Evolutionary conservation across 208 protist genomes (phyloP), one percentile per base, ranked within the genome.

Genomic region (Crithidia brevicula): DNA sequence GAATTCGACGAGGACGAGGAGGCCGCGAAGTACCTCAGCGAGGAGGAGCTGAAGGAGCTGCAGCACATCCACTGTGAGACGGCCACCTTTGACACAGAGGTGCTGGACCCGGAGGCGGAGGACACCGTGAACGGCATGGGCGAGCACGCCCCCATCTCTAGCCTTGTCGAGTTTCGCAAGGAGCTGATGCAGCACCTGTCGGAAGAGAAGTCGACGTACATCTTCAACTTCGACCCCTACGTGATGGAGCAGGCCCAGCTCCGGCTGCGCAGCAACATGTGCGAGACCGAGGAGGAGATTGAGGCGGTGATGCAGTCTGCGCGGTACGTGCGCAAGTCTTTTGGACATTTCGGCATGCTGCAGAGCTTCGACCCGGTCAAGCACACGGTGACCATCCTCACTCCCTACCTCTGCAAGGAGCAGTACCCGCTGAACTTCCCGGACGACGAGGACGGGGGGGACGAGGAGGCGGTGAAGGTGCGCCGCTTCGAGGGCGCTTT

Each of bases 221-320:
- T 97, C 64, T 82, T 97, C 60, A 93, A 97, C 74, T 95, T 83
- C 74, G 86, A 97, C 63, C 92, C 92, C 20, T 92, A 96, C 77
- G 50, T 91, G 31, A 74, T 97, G 67, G 88, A 97, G 63, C 81
- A 92, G 79, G 63, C 83, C 33, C 87, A 96, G 78, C 65, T 86
- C 70, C 77, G 81, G 31, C 81, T 93, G 74, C 79, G 77, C 38
- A 76, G 83, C 45, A 93, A 95, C 72, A 76, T 82, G 57, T 83
- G 78, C 51, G 92, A 97, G 57, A 81, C 67, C 11, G 77, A 91
- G 52, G 90, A 97, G 67, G 81, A 83, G 59, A 74, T 78, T 36
- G 75, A 28, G 36, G 59, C 64, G 1, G 72, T 83, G 59, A 75
- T 82, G 67, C 42, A 38, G 38, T 57, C 73, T 30, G 79, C 68